Conservation (phyloP, 352 stramenopile species). For the Globisporangium cystogenes region DNA sequence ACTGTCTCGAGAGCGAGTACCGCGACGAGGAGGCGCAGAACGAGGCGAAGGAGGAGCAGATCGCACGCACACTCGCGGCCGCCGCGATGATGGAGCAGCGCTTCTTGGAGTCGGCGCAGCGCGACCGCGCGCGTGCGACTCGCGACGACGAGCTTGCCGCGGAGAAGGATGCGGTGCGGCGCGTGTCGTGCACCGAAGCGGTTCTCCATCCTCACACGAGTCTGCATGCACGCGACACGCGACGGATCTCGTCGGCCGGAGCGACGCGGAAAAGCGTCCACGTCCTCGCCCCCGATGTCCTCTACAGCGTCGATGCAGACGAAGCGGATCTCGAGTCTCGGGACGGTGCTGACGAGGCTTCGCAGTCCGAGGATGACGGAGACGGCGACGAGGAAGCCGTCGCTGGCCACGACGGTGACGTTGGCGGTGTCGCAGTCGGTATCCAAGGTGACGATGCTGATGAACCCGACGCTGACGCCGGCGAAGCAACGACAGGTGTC, state of each 20-base stretch:
- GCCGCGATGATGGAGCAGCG: constrained; percentile 27
- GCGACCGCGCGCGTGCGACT: constrained; percentile 6
- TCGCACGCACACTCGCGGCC: constrained; percentile 14
- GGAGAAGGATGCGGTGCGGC: not conserved
- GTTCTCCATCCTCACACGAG: not conserved
- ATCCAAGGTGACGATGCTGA: not conserved
- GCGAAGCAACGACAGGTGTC: not conserved
- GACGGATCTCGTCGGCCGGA: constrained; percentile 10
- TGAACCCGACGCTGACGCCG: not conserved
- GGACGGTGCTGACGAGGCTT: not conserved
- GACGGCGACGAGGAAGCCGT: not conserved
- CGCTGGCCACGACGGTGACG: not conserved
- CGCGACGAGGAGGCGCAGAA: constrained; percentile 15
- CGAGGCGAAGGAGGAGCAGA: constrained; percentile 19
- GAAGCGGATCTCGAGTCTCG: not conserved
- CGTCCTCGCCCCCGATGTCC: not conserved
- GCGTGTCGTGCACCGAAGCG: constrained; percentile 2
- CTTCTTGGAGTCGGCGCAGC: constrained; percentile 24
- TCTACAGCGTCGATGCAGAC: not conserved
- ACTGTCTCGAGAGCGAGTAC: constrained; percentile 30
- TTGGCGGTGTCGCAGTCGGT: not conserved
- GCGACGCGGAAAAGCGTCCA: constrained; percentile 6
- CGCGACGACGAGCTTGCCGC: not conserved
- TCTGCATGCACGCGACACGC: not conserved
- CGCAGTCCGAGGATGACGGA: not conserved